Evolutionary conservation across 495 filamentous ascomycete species (phyloP), one percentile per base, ranked within the genome.

Genomic region (Penicillium cosmopolitanum): DNA sequence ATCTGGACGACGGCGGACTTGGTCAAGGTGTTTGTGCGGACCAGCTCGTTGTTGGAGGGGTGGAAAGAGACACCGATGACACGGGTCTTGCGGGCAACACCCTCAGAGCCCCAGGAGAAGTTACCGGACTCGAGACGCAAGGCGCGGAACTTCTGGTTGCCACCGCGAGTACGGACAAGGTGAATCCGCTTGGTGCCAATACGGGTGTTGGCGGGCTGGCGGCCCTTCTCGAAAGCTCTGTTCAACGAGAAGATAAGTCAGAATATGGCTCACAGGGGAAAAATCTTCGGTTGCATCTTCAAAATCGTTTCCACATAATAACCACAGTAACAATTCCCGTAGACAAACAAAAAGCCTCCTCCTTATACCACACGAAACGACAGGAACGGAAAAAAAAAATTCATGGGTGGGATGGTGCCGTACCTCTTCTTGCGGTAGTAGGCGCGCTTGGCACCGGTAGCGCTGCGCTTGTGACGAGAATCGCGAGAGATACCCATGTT

Each of bases 401-500:
- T 56, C 42, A 40, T 60, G 62, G 62, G 58, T 12, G 46, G 46
- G 46, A 48, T 9, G 19, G 53, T 67, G 67, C 72, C 80, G 80
- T 88, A 89, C 86, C 86, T 87, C 85, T 89, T 89, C 83, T 89
- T 89, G 80, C 92, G 91, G 83, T 96, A 96, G 85, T 84, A 87
- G 81, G 93, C 85, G 73, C 94, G 87, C 89, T 97, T 97, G 68
- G 94, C 94, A 84, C 94, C 94, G 72, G 94, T 92, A 78, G 91
- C 91, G 80, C 90, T 90, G 83, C 94, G 93, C 89, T 98, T 98
- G 87, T 98, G 94, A 83, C 94, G 91, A 72, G 92, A 96, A 82
- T 97, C 94, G 80, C 94, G 90, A 82, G 93, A 96, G 82, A 98
- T 97, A 98, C 94, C 94, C 94, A 98, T 98, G 80, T 85, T 89